A percentile compares a stretch with the other conserved stretches of the same genome.
Evolutionary conservation across 495 filamentous ascomycete genomes (phyloP).

Genomic region (Podospora sp.): DNA sequence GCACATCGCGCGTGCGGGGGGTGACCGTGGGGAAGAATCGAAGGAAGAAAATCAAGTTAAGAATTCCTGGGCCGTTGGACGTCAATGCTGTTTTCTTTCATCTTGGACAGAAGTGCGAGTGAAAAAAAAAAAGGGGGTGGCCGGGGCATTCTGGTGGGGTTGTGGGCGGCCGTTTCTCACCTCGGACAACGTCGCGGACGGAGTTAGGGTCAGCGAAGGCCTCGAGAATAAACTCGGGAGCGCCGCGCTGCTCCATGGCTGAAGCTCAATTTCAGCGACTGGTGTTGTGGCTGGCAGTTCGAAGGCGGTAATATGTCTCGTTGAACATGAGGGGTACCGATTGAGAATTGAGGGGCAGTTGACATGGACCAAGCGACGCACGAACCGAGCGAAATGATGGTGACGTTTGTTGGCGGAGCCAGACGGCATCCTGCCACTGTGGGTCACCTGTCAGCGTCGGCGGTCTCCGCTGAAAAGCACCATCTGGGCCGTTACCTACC

Average conservation of each 20-base stretch:
- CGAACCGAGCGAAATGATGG: constrained; percentile 16
- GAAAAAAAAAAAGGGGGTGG: constrained; percentile 14
- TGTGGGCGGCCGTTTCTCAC: constrained; percentile 47
- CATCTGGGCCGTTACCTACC: background rate
- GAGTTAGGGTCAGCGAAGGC: constrained; percentile 78
- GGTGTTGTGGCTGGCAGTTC: background rate
- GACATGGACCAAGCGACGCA: constrained; percentile 3
- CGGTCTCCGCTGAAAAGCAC: background rate
- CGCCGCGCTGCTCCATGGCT: constrained; percentile 56
- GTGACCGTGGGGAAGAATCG: constrained; percentile 87
- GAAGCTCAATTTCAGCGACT: background rate
- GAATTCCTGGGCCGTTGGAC: constrained; percentile 62
- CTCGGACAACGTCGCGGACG: constrained; percentile 90
- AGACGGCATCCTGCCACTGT: constrained; percentile 2
- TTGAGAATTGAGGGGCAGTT: constrained; percentile 10
- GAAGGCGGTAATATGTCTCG: background rate
- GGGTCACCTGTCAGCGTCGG: constrained; percentile 3
- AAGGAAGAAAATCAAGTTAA: constrained; percentile 99
- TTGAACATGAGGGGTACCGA: constrained; percentile 15
- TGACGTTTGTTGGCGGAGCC: constrained; percentile 18
- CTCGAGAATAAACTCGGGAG: constrained; percentile 82
- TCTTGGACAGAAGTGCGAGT: background rate
- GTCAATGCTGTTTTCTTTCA: background rate
- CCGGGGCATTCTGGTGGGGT: constrained; percentile 13
- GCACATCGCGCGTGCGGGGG: constrained; percentile 84